Evolutionary conservation across 202 grass and related monocot genomes (phyloP).

Genomic region (Saccharum hybrid): DNA sequence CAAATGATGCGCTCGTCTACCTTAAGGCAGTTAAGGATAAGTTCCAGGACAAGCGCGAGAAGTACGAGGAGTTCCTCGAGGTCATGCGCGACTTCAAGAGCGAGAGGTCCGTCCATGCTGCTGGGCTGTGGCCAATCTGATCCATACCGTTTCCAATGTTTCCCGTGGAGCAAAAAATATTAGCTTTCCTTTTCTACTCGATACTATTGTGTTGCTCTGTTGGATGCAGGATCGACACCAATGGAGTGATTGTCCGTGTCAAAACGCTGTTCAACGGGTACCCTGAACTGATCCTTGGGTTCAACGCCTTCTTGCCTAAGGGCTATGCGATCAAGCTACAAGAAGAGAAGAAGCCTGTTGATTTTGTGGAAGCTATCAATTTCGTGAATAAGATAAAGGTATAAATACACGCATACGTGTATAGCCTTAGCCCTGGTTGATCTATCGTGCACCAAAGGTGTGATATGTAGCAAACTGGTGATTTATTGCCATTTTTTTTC

Average conservation of each 20-base stretch:
- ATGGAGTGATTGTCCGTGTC: constrained; percentile 75
- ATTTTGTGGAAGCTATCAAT: constrained; percentile 85
- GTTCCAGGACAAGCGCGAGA: constrained; percentile 95
- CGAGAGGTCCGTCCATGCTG: constrained; percentile 63
- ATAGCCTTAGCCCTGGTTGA: background rate
- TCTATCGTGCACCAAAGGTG: background rate
- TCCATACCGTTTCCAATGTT: background rate
- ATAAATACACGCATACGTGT: background rate
- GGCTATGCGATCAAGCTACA: constrained; percentile 86
- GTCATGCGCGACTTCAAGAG: constrained; percentile 99
- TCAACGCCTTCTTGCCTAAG: constrained; percentile 94
- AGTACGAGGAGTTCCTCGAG: constrained; percentile 98
- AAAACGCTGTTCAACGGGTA: constrained; percentile 83
- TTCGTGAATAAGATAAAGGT: constrained; percentile 98
- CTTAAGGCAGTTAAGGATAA: constrained; percentile 98
- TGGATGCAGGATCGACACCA: constrained; percentile 75
- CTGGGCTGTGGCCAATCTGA: background rate
- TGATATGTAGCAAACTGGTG: background rate
- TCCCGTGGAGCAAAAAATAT: background rate
- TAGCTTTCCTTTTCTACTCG: constrained; percentile 34
- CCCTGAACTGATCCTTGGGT: constrained; percentile 85
- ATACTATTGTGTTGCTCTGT: background rate
- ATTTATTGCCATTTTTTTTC: constrained; percentile 34
- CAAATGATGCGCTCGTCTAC: constrained; percentile 90
- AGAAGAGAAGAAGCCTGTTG: constrained; percentile 76